Evolutionary conservation across 2,329 filamentous ascomycete species (phyloP).

Genomic region (Huntiella decipiens): DNA sequence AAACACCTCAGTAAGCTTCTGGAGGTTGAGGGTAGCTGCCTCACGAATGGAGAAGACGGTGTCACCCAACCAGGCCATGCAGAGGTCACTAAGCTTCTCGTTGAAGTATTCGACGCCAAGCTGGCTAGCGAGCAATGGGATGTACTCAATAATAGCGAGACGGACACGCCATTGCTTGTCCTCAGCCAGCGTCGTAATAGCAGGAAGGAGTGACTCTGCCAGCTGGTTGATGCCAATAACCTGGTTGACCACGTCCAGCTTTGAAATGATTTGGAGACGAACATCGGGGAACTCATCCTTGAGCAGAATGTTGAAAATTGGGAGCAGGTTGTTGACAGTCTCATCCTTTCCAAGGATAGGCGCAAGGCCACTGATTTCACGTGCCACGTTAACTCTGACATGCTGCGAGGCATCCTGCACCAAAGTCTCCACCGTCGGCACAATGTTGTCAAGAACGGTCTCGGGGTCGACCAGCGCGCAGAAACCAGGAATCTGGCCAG

Average conservation of each 20-base stretch:
- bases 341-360: constrained; percentile 97
- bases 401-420: constrained; percentile 94
- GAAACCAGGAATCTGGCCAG: constrained; percentile 95
- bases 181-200: constrained; percentile 91
- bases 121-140: constrained; percentile 85
- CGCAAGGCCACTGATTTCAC: constrained; percentile 88
- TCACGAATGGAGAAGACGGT: constrained; percentile 98
- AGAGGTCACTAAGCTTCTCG: constrained; percentile 83
- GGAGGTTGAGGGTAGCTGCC: constrained; percentile 89
- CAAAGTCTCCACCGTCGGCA: constrained; percentile 88
- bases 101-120: constrained; percentile 96
- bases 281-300: constrained; percentile 99
- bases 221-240: constrained; percentile 96
- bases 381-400: constrained; percentile 84
- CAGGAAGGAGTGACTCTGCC: constrained; percentile 87
- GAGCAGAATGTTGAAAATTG: constrained; percentile 98
- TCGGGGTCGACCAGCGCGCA: constrained; percentile 75
- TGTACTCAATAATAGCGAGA: constrained; percentile 97
- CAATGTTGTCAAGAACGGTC: constrained; percentile 83
- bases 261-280: constrained; percentile 97
- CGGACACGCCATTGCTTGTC: constrained; percentile 99
- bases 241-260: constrained; percentile 94
- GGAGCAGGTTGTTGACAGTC: constrained; percentile 58
- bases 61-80: constrained; percentile 97
- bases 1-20: constrained; percentile 97